Base-by-base conservation (phyloP, 2,329 filamentous ascomycete genomes). In the Ceratocystis cubensis region DNA sequence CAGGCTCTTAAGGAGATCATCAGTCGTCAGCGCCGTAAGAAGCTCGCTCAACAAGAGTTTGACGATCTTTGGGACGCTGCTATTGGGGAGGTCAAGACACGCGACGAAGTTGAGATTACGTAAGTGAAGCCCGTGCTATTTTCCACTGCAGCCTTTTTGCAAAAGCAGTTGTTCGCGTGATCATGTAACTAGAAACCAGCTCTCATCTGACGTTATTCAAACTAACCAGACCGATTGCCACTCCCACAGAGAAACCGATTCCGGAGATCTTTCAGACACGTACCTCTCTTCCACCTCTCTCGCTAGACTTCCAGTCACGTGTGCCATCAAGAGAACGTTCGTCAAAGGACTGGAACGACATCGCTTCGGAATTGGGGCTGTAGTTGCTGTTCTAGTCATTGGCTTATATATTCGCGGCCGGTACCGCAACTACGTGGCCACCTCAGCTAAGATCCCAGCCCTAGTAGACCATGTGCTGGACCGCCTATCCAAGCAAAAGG, bases 211-310 rank as follows among this genome's bases (percentile, higher is more conserved):
- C 73, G 71, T 70, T 65, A 85, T 79, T 76, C 72, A 73, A 78
- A 96, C 91, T 96, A 91, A 96, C 85, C 88, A 96, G 91, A 87
- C 83, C 81, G 80, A 79, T 83, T 79, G 77, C 83, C 80, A 79
- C 83, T 75, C 80, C 86, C 78, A 85, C 85, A 93, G 89, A 90
- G 79, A 82, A 80, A 76, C 79, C 81, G 76, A 78, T 83, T 81
- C 83, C 82, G 78, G 77, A 78, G 76, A 79, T 81, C 77, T 85
- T 84, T 73, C 80, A 80, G 75, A 75, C 76, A 78, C 80, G 80
- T 79, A 79, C 76, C 84, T 96, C 82, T 84, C 85, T 77, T 93
- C 88, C 78, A 88, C 84, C 81, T 95, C 90, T 81, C 88, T 96
- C 87, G 88, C 92, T 83, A 84, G 88, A 77, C 82, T 97, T 88